Conservation (phyloP, 192 early-diverging fungal genomes). For the Glomus cerebriforme region DNA sequence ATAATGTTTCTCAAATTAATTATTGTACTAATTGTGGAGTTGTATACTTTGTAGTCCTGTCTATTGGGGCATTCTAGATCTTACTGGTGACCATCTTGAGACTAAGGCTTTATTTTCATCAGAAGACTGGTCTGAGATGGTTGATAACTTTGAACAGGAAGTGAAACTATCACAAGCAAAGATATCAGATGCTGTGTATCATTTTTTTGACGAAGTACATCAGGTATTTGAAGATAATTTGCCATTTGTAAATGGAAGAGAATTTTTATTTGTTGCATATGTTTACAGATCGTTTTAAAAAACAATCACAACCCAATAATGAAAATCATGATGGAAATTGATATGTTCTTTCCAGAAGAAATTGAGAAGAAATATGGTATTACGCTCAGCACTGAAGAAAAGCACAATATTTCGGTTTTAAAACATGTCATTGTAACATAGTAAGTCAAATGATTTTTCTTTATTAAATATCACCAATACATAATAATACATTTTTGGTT, state of each 20-base stretch:
- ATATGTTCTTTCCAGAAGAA: neutral
- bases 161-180: slow-evolving; percentile 8
- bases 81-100: slow-evolving; percentile 22
- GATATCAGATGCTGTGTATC: slow-evolving; percentile 27
- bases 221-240: slow-evolving; percentile 8
- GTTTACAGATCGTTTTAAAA: slow-evolving; percentile 24
- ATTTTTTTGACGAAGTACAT: slow-evolving; percentile 31
- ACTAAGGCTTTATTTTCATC: slow-evolving; percentile 18
- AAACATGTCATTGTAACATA: slow-evolving; percentile 5
- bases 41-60: slow-evolving; percentile 12
- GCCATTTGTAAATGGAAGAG: neutral
- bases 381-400: neutral
- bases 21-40: no score
- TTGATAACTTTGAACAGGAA: slow-evolving; percentile 29
- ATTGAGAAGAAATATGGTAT: slow-evolving; percentile 20
- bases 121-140: slow-evolving; percentile 27
- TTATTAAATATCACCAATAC: neutral
- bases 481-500: neutral
- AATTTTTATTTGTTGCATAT: slow-evolving; percentile 16
- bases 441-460: slow-evolving; percentile 4
- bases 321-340: neutral
- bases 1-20: no score
- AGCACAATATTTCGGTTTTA: neutral
- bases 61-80: slow-evolving; percentile 30
- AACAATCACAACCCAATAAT: neutral